Conservation (phyloP, 805 yeast species). For the Candida boleticola region DNA sequence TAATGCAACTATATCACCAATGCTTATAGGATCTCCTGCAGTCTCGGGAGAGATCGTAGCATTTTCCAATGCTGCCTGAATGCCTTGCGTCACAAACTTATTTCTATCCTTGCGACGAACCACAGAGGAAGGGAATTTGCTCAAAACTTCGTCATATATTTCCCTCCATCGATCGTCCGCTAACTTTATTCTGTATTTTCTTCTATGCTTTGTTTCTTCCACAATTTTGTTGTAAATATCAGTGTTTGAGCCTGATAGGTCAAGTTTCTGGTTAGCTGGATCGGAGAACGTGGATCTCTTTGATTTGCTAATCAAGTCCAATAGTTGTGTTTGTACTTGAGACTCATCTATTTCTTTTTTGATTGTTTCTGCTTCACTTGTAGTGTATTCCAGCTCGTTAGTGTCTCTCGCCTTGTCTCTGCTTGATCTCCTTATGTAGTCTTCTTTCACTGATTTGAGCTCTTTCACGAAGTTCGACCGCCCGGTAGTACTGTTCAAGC, state of each 20-base stretch:
- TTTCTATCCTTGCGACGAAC: neutral
- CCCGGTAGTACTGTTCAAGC: neutral
- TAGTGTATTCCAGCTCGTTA: too few species aligned
- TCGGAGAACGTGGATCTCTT: neutral
- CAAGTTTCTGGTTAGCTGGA: constrained; percentile 1
- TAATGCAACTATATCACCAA: constrained; percentile 67
- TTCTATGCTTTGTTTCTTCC: constrained; percentile 16
- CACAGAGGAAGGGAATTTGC: neutral
- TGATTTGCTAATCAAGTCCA: neutral
- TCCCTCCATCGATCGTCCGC: constrained; percentile 20
- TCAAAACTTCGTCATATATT: constrained; percentile 3
- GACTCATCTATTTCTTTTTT: neutral
- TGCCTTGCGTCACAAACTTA: neutral
- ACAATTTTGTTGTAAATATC: constrained; percentile 16
- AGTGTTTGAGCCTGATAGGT: neutral
- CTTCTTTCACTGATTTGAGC: constrained; percentile 1
- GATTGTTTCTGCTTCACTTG: neutral
- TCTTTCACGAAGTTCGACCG: neutral
- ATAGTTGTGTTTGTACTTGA: neutral
- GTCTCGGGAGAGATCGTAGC: constrained; percentile 16
- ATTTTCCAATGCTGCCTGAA: constrained; percentile 5
- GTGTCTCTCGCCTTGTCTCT: too few species aligned
- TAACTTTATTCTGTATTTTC: constrained; percentile 15
- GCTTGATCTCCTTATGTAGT: neutral
- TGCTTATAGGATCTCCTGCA: constrained; percentile 24